Evolutionary conservation across 164 flowering plant genomes (phyloP).

Genomic region (Chimonanthus praecox): DNA sequence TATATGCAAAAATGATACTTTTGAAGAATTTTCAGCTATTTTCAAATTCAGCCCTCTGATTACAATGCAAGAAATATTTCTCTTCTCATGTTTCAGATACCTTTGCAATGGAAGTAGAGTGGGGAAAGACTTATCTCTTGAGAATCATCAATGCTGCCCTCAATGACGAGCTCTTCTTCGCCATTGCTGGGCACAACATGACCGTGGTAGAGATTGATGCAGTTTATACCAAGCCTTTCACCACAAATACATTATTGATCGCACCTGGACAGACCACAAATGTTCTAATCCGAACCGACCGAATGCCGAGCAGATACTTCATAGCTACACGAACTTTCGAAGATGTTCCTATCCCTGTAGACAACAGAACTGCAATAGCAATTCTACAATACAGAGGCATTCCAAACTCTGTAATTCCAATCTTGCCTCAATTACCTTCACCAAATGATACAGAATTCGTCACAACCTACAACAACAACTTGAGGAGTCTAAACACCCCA

Average conservation of each 20-base stretch:
- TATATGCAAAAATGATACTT: no score
- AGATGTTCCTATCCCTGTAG: slow-evolving; percentile 35
- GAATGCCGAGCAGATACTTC: slow-evolving; percentile 35
- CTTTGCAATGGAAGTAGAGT: slow-evolving; percentile 40
- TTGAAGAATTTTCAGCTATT: not conserved
- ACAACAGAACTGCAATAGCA: slow-evolving; percentile 50
- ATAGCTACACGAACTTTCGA: slow-evolving; percentile 41
- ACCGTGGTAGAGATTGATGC: slow-evolving; percentile 66
- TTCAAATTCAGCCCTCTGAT: no score
- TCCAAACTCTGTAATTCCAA: slow-evolving; percentile 33
- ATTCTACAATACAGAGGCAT: slow-evolving; percentile 44
- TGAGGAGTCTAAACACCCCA: slow-evolving; percentile 37
- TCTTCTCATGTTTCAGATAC: slow-evolving; percentile 25
- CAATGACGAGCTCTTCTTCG: slow-evolving; percentile 48
- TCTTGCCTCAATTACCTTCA: slow-evolving; percentile 32
- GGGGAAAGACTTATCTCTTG: slow-evolving; percentile 45
- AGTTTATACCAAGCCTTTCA: slow-evolving; percentile 44
- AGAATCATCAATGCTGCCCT: slow-evolving; percentile 50
- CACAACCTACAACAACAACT: slow-evolving; percentile 25
- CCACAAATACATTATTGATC: slow-evolving; percentile 32
- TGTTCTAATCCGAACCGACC: slow-evolving; percentile 34
- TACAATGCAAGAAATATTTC: not conserved
- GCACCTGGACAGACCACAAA: slow-evolving; percentile 59
- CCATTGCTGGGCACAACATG: slow-evolving; percentile 42
- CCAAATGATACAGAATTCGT: slow-evolving; percentile 34